phyloP scores from a whole-genome alignment of 345 rosid species.

The Ceriops zippeliana region DNA sequence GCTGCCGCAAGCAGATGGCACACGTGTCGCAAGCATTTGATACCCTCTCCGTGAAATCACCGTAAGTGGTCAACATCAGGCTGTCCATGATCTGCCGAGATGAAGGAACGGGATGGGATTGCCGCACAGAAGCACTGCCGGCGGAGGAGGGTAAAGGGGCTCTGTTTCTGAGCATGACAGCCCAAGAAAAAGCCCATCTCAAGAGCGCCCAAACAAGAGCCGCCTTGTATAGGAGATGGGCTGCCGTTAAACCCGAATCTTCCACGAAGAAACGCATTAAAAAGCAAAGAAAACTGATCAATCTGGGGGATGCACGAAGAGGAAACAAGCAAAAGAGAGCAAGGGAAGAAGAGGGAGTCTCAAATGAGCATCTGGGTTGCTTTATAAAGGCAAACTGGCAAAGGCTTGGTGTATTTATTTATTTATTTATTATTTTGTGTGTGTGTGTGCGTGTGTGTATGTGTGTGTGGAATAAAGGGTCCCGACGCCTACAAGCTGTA shows the following conservation, averaged over 20 bases:
- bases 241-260: conserved; percentile 49
- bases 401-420: not conserved
- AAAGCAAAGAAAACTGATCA: not conserved
- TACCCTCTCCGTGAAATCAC: conserved; percentile 44
- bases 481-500: not conserved
- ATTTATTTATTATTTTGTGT: not conserved
- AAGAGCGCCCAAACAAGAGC: conserved; percentile 62
- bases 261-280: conserved; percentile 64
- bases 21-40: conserved; percentile 50
- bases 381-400: conserved; percentile 19
- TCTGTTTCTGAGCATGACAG: conserved; percentile 44
- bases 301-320: too few species aligned
- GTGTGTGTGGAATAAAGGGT: conserved; percentile 7
- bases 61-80: conserved; percentile 55
- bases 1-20: conserved; percentile 68
- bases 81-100: conserved; percentile 48
- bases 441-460: not conserved
- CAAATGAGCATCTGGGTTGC: not conserved
- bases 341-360: conserved; percentile 12
- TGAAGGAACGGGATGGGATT: conserved; percentile 21
- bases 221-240: conserved; percentile 67
- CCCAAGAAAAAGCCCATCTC: conserved; percentile 70
- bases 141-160: conserved; percentile 1
- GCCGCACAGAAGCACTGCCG: conserved; percentile 13
- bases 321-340: not conserved